Conservation (phyloP, 2,329 filamentous ascomycete genomes). For the Aspergillaceae sp. region DNA sequence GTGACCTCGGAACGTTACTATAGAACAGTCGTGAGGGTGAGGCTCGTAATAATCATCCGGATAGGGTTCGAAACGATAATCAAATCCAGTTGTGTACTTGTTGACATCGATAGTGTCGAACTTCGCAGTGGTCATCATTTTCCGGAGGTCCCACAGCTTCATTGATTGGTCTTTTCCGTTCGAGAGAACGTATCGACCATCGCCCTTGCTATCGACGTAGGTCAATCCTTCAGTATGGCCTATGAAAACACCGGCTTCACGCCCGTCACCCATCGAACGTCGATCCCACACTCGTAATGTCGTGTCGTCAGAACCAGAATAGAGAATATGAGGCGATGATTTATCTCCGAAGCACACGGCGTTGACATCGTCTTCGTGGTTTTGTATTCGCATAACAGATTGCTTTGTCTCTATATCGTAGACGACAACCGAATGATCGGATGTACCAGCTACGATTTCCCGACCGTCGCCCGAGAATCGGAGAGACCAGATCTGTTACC, state of each 20-base stretch:
- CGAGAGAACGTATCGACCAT: conserved; percentile 79
- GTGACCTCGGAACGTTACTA: conserved; percentile 91
- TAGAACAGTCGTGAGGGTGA: conserved; percentile 76
- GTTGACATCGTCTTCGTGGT: conserved; percentile 85
- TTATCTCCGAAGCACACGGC: conserved; percentile 92
- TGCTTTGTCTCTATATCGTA: conserved; percentile 81
- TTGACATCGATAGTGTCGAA: conserved; percentile 45
- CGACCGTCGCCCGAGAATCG: conserved; percentile 86
- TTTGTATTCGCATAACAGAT: conserved; percentile 64
- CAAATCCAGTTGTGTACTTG: conserved; percentile 51
- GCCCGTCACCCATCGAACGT: conserved; percentile 55
- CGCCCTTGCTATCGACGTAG: conserved; percentile 72
- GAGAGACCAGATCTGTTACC: conserved; percentile 67
- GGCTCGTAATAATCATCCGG: conserved; percentile 49
- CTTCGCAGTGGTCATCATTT: conserved; percentile 66
- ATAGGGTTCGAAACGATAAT: conserved; percentile 53
- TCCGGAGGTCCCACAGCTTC: conserved; percentile 92
- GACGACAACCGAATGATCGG: conserved; percentile 68
- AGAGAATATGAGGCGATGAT: conserved; percentile 82
- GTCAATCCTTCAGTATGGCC: conserved; percentile 59
- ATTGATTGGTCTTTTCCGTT: conserved; percentile 96
- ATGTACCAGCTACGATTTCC: conserved; percentile 84
- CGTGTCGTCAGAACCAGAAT: conserved; percentile 90
- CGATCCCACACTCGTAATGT: conserved; percentile 96
- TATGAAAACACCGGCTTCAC: conserved; percentile 56